phyloP scores from a whole-genome alignment of 768 basidiomycete genomes.

The Leucosporidium scottii region DNA sequence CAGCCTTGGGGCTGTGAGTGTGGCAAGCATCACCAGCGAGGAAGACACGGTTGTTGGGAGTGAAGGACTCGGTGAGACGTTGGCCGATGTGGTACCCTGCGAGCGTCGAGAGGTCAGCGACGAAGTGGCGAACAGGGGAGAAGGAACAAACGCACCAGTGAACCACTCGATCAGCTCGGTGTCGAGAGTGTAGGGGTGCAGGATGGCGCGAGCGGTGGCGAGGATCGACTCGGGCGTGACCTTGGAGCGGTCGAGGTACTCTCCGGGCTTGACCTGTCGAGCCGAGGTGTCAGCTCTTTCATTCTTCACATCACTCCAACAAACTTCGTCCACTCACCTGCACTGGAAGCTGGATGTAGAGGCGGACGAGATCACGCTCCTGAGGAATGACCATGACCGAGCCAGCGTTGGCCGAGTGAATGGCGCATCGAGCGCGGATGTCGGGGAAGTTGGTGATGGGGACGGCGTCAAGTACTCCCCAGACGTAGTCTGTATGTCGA shows the following conservation, averaged over 20 bases:
- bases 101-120: background rate
- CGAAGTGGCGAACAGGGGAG: background rate
- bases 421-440: conserved; percentile 56
- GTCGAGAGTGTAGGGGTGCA: conserved; percentile 51
- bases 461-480: conserved; percentile 71
- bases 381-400: conserved; percentile 65
- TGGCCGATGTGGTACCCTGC: conserved; percentile 67
- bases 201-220: conserved; percentile 52
- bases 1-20: conserved; percentile 42
- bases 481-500: conserved; percentile 53
- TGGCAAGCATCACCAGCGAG: conserved; percentile 58
- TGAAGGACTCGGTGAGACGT: conserved; percentile 60
- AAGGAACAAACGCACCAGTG: conserved; percentile 3
- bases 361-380: conserved; percentile 49
- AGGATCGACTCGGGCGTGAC: conserved; percentile 52
- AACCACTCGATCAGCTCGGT: conserved; percentile 33
- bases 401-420: conserved; percentile 58
- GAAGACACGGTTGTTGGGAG: conserved; percentile 59
- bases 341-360: conserved; percentile 63
- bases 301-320: background rate
- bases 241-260: conserved; percentile 53
- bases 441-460: conserved; percentile 73
- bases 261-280: conserved; percentile 44
- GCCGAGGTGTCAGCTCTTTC: conserved; percentile 4
- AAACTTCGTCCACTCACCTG: conserved; percentile 45